Evolutionary conservation across 1,139 yeast species (phyloP), one percentile per base, ranked within the genome.

Genomic region (Magnusiomyces tetraspermus): DNA sequence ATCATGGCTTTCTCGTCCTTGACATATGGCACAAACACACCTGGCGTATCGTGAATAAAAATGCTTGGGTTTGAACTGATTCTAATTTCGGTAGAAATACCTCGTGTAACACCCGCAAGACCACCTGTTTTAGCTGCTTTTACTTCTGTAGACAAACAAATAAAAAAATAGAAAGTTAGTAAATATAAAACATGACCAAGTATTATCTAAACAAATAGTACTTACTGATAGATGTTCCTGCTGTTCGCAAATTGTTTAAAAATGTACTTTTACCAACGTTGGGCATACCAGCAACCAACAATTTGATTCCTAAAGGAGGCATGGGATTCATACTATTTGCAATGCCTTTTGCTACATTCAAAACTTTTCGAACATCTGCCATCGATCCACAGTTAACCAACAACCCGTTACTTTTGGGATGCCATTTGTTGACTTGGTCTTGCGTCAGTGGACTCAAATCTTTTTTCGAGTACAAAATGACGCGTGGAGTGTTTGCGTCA

Each of bases 201-300:
- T 13, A 10, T 37, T 24, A 37, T 2, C 11, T 21, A 19, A 5
- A n/a, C 2, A 17, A 15, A 43, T 17, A 59, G 42, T 5, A 78
- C 58, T 69, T 65, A 13, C 76, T 68, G 17, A 71, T 58, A 11
- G 66, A 59, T 22, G 72, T 66, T 1, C 88, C 87, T 1, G 77
- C 77, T 23, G 73, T 73, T 53, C 97, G 70, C 51, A 92, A 70
- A 0, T 84, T 76, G 64, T 92, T 92, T 13, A 90, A 83, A 53
- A 92, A 69, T 0, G 95, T 85, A n/a, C 96, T 86, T 67, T 92
- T 92, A 0, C 98, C 98, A n/a, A 89, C 96, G 66, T 92, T 92
- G 0, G 98, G 98, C 95, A 92, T 86, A 0, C 98, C 98, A 11
- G 85, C 82, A 49, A 92, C 80, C 73, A 90, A 74, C 51, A 85